These are phyloP conservation scores for Botryotinia convoluta DNA, from an alignment of 2,329 filamentous ascomycete species.

Conservation along the genomic window DNA sequence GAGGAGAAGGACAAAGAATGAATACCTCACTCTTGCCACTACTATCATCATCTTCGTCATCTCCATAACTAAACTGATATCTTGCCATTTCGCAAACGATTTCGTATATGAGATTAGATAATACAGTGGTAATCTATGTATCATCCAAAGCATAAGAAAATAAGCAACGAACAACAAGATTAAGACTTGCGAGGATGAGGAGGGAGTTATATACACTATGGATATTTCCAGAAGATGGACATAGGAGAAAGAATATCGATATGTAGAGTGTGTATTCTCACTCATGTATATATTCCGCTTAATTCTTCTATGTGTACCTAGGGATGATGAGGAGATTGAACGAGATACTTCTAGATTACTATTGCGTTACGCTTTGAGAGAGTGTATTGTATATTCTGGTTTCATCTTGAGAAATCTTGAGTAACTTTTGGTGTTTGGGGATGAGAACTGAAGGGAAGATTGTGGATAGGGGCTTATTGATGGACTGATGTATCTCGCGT, in stretches of 20 bases:
- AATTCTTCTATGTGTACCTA: background rate
- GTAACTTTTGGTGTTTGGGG: background rate
- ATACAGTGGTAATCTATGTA: too few relatives aligned
- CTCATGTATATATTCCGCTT: background rate
- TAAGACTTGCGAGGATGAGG: background rate
- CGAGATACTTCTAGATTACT: background rate
- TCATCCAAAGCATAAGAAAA: background rate
- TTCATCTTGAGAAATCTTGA: background rate
- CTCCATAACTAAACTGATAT: background rate
- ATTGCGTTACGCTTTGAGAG: background rate
- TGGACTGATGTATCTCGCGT: background rate
- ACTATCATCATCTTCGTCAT: background rate
- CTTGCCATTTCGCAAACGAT: background rate
- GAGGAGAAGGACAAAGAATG: too few relatives aligned
- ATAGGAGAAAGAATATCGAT: background rate
- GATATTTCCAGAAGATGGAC: background rate
- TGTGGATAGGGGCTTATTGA: background rate
- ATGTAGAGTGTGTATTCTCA: background rate
- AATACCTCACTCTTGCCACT: too few relatives aligned
- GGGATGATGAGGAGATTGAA: background rate
- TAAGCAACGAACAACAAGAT: background rate
- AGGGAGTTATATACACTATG: background rate
- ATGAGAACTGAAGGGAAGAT: background rate
- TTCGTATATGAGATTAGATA: background rate
- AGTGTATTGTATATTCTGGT: background rate